Conservation (phyloP, 805 yeast genomes). For the Ogataea philodendri region DNA sequence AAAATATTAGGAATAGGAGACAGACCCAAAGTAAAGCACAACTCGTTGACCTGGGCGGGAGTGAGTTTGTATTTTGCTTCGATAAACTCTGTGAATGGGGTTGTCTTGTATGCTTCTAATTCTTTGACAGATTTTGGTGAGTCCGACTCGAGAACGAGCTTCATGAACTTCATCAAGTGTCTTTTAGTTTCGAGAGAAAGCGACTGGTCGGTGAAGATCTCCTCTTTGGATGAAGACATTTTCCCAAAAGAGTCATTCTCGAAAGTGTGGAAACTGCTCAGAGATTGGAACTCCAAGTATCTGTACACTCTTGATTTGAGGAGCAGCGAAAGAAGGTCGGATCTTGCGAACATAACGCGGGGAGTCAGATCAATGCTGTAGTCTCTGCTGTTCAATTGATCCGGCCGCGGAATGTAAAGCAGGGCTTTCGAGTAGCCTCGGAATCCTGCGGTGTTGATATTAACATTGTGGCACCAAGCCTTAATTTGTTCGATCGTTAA, state of each 20-base stretch:
- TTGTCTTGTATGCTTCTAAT: constrained; percentile 54
- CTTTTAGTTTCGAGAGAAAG: constrained; percentile 75
- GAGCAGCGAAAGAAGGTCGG: constrained; percentile 78
- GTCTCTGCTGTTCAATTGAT: constrained; percentile 59
- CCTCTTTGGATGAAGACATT: constrained; percentile 83
- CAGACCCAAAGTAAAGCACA: constrained; percentile 83
- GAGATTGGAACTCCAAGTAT: constrained; percentile 87
- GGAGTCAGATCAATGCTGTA: constrained; percentile 90
- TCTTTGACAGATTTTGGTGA: constrained; percentile 39
- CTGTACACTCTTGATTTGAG: constrained; percentile 84
- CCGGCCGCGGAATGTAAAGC: constrained; percentile 69
- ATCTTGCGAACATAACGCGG: constrained; percentile 80
- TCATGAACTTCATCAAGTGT: constrained; percentile 84
- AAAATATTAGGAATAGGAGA: constrained; percentile 58
- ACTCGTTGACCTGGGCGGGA: constrained; percentile 73
- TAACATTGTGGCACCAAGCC: constrained; percentile 76
- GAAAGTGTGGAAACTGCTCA: constrained; percentile 88
- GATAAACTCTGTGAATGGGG: constrained; percentile 60
- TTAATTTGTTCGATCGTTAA: constrained; percentile 82
- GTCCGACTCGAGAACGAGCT: constrained; percentile 77
- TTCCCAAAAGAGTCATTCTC: constrained; percentile 90
- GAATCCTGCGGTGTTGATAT: constrained; percentile 38
- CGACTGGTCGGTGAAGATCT: constrained; percentile 86
- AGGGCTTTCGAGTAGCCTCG: constrained; percentile 56
- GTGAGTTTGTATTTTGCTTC: constrained; percentile 66